Percentiles rank a stretch among this genome's conserved stretches.
Evolutionary conservation across 306 rosid species (phyloP).

Genomic region (Quercus engelmannii): DNA sequence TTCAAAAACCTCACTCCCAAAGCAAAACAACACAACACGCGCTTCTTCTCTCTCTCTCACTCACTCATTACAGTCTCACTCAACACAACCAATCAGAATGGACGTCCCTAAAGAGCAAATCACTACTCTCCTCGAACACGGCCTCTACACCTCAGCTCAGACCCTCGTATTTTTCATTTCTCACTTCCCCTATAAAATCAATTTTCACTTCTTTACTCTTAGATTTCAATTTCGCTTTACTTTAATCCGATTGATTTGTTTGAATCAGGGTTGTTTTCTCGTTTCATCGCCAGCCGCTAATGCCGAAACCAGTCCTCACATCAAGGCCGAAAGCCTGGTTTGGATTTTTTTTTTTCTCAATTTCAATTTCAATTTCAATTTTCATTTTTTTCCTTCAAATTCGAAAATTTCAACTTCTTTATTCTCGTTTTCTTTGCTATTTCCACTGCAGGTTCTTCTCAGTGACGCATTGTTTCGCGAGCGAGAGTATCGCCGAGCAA

Average conservation of each 20-base stretch:
- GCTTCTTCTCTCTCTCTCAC: neutral
- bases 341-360: conserved; percentile 4
- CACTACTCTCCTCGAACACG: conserved; percentile 70
- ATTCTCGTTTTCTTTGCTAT: neutral
- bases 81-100: conserved; percentile 28
- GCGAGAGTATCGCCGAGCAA: conserved; percentile 85
- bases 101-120: conserved; percentile 99
- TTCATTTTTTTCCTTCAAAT: neutral
- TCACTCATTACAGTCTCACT: conserved; percentile 8
- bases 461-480: conserved; percentile 79
- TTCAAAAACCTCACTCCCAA: neutral
- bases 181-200: neutral
- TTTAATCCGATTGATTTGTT: neutral
- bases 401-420: neutral
- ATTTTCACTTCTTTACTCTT: too few species aligned
- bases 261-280: conserved; percentile 76
- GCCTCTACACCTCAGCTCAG: conserved; percentile 94
- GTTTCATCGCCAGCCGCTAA: conserved; percentile 88
- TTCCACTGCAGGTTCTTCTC: conserved; percentile 58
- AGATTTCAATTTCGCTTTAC: neutral
- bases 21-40: too few species aligned
- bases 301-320: conserved; percentile 69
- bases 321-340: conserved; percentile 91
- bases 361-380: neutral
- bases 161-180: conserved; percentile 54